Evolutionary conservation across 176 grass and related monocot genomes (phyloP), one percentile per base, ranked within the genome.

Genomic region (Poa pratensis): DNA sequence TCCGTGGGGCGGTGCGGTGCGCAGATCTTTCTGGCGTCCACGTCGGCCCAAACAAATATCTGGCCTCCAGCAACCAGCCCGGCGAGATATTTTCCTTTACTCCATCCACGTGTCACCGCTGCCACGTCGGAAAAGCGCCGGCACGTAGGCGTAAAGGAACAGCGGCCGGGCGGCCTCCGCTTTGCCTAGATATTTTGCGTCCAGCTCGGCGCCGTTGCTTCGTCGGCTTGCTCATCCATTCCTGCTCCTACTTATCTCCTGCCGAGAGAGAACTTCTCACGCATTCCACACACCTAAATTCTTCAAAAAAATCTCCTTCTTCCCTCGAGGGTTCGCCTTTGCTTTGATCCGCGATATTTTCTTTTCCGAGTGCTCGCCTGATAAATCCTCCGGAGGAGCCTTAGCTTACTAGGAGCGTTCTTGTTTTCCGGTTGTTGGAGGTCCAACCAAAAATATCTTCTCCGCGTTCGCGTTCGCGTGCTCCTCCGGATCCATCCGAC

Each of bases 101-200:
- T 7, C 42, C 7, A 1, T 9, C 42, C 42, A 43, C 42, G 7
- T 43, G 42, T 43, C 42, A 43, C 42, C 42, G 7, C 18, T 35
- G 78, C 82, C 86, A 85, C 88, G 85, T 88, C 42, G 73, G 60
- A 91, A 94, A 94, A 86, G 88, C 60, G 82, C 67, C 28, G 82
- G 71, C 82, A 77, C 89, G 86, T 86, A 69, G 81, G 80, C 73
- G 82, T 81, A 73, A 90, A 89, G 71, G 86, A 52, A 5, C 73
- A 32, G 76, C 34, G 34, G 34, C n/a, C 40, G 27, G 3, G 14
- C 26, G 60, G 11, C 37, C 60, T 63, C 14, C 61, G 61, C 61
- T 64, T 17, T 17, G 61, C 61, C 14, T 17, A 7, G 62, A 62
- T 66, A 23, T 71, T 37, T 55, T 62, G 69, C 63, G 5, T 54